Conservation (phyloP, 2,329 filamentous ascomycete genomes). For the Clarireedia monteithiana region DNA sequence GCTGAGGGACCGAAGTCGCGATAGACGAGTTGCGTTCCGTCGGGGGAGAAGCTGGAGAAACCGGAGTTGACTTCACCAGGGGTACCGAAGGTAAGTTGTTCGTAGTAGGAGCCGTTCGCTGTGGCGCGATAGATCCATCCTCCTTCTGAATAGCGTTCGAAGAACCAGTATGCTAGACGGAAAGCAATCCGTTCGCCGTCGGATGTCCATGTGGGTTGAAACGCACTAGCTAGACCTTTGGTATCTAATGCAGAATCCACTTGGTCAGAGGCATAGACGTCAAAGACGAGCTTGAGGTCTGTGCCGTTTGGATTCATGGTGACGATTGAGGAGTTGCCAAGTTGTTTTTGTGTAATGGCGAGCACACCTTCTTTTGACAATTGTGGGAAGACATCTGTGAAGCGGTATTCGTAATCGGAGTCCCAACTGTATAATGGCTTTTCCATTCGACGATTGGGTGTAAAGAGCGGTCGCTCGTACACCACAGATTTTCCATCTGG, state of each 20-base stretch:
- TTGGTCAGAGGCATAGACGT: conserved; percentile 9
- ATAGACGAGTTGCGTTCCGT: conserved; percentile 32
- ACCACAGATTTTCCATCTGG: conserved; percentile 17
- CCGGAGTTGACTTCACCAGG: conserved; percentile 29
- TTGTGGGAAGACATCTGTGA: conserved; percentile 36
- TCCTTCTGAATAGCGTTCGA: conserved; percentile 22
- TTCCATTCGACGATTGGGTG: conserved; percentile 29
- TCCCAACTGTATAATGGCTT: conserved; percentile 35
- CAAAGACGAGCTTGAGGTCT: conserved; percentile 24
- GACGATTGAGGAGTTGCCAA: conserved; percentile 34
- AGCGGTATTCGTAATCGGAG: conserved; percentile 35
- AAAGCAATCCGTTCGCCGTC: conserved; percentile 33
- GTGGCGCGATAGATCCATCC: conserved; percentile 15
- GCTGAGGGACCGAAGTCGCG: conserved; percentile 26
- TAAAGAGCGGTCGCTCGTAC: conserved; percentile 22
- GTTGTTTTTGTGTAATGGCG: conserved; percentile 33
- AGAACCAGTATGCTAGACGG: conserved; percentile 35
- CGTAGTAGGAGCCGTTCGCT: conserved; percentile 16
- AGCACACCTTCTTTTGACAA: conserved; percentile 21
- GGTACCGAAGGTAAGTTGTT: conserved; percentile 30
- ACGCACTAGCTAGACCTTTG: conserved; percentile 31
- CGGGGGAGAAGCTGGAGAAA: conserved; percentile 34
- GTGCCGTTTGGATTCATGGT: conserved; percentile 19
- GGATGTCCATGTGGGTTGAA: conserved; percentile 33
- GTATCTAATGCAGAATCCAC: conserved; percentile 2